phyloP scores from a whole-genome alignment of 768 basidiomycete species.

The Auricularia heimuer region DNA sequence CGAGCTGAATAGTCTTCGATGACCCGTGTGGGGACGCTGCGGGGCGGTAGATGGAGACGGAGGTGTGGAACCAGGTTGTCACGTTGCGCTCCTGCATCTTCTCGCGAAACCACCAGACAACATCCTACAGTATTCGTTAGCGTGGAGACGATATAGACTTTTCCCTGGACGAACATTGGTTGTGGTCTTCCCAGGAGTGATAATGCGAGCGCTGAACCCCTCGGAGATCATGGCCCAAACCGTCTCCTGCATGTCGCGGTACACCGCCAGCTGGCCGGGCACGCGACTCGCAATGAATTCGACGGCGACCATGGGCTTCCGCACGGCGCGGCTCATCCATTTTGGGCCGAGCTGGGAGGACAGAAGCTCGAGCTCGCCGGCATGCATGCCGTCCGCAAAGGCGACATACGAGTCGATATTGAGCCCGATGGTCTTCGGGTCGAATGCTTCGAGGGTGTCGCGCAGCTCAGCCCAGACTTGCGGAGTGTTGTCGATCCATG shows the following conservation, averaged over 20 bases:
- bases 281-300: slow-evolving; percentile 39
- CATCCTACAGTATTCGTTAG: slow-evolving; percentile 26
- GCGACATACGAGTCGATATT: slow-evolving; percentile 38
- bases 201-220: slow-evolving; percentile 35
- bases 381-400: slow-evolving; percentile 40
- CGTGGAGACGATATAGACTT: not conserved
- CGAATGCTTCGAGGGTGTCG: slow-evolving; percentile 23
- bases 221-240: slow-evolving; percentile 45
- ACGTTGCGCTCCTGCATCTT: slow-evolving; percentile 38
- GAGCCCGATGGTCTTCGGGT: slow-evolving; percentile 34
- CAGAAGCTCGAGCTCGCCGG: slow-evolving; percentile 35
- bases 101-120: slow-evolving; percentile 47
- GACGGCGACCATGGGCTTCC: slow-evolving; percentile 36
- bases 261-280: slow-evolving; percentile 33
- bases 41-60: slow-evolving; percentile 35
- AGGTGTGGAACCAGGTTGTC: slow-evolving; percentile 44
- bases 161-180: slow-evolving; percentile 25
- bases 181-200: slow-evolving; percentile 35
- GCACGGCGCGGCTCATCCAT: slow-evolving; percentile 33
- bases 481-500: slow-evolving; percentile 42
- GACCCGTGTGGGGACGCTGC: slow-evolving; percentile 34
- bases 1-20: slow-evolving; percentile 31
- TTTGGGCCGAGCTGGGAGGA: slow-evolving; percentile 27
- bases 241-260: slow-evolving; percentile 37
- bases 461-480: slow-evolving; percentile 37